Percentiles rank a stretch among this genome's conserved stretches.
Conservation (phyloP, 495 filamentous ascomycete genomes). For the Podospora australis region DNA sequence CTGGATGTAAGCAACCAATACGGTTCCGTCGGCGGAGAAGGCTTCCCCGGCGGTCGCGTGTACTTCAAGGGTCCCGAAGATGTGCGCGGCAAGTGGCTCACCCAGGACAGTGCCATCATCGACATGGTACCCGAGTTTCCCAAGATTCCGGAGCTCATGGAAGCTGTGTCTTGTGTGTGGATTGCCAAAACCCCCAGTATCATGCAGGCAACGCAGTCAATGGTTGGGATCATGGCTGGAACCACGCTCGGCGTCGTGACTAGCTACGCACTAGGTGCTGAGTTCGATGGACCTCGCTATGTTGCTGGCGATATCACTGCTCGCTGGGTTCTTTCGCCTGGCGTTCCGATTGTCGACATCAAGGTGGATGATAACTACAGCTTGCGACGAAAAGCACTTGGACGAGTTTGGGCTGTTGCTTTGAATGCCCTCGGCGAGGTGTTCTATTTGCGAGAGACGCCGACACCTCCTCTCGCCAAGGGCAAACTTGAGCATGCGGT, state of each 20-base stretch:
- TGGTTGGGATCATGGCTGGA: constrained; percentile 76
- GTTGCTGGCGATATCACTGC: constrained; percentile 71
- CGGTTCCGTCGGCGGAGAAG: constrained; percentile 80
- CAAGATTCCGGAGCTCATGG: constrained; percentile 51
- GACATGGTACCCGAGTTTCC: constrained; percentile 61
- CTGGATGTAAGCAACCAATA: constrained; percentile 85
- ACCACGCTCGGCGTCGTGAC: constrained; percentile 84
- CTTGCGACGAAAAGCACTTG: constrained; percentile 55
- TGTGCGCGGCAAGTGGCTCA: constrained; percentile 69
- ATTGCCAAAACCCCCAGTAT: constrained; percentile 76
- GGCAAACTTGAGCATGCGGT: constrained; percentile 49
- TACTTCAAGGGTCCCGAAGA: constrained; percentile 73
- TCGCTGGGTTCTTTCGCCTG: constrained; percentile 83
- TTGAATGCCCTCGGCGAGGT: constrained; percentile 91
- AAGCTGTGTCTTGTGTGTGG: constrained; percentile 75
- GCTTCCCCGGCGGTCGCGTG: constrained; percentile 67
- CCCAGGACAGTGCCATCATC: constrained; percentile 40
- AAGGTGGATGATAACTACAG: constrained; percentile 78
- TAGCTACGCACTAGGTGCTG: constrained; percentile 69
- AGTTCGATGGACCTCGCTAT: constrained; percentile 58
- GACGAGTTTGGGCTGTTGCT: constrained; percentile 76
- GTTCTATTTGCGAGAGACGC: constrained; percentile 70
- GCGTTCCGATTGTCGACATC: constrained; percentile 84
- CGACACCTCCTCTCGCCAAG: constrained; percentile 35
- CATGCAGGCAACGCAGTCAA: constrained; percentile 63